phyloP scores from a whole-genome alignment of 2,329 filamentous ascomycete genomes.

The Phyllosticta ampelicida region DNA sequence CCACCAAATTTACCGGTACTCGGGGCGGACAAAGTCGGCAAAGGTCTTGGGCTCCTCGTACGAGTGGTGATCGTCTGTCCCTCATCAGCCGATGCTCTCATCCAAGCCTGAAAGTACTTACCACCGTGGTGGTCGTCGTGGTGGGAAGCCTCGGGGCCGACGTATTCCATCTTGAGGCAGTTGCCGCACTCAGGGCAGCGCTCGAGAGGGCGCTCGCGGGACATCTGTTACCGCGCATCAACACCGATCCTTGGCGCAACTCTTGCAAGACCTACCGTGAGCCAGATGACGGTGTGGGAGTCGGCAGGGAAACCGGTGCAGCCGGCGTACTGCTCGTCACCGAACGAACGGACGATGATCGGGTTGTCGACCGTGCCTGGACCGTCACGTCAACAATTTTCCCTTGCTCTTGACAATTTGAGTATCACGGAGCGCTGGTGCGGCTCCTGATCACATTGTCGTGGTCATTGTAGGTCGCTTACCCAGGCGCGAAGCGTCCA shows the following conservation, averaged over 20 bases:
- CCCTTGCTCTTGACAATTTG: background rate
- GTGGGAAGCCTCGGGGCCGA: constrained; percentile 71
- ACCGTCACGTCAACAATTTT: background rate
- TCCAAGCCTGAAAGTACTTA: background rate
- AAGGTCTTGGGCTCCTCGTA: constrained; percentile 88
- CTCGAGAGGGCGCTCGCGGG: constrained; percentile 80
- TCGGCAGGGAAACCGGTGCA: constrained; percentile 93
- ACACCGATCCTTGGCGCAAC: constrained; percentile 8
- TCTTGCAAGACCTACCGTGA: constrained; percentile 53
- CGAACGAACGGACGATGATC: constrained; percentile 80
- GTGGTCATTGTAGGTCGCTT: constrained; percentile 21
- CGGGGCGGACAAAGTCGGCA: constrained; percentile 87
- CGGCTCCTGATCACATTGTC: background rate
- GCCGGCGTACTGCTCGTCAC: constrained; percentile 91
- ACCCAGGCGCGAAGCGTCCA: constrained; percentile 85
- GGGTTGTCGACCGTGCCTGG: constrained; percentile 78
- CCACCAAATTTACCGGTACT: constrained; percentile 63
- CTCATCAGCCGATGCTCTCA: constrained; percentile 12
- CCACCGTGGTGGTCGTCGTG: constrained; percentile 39
- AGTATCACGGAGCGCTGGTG: background rate
- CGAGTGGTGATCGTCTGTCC: constrained; percentile 40
- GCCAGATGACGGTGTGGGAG: constrained; percentile 84
- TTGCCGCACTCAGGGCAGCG: constrained; percentile 95
- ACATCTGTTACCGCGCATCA: constrained; percentile 46
- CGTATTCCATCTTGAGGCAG: constrained; percentile 96